A percentile compares a stretch with the other conserved stretches of the same genome.
Conservation (phyloP, 1,139 yeast genomes). For the Saccharomyces pastorianus region DNA sequence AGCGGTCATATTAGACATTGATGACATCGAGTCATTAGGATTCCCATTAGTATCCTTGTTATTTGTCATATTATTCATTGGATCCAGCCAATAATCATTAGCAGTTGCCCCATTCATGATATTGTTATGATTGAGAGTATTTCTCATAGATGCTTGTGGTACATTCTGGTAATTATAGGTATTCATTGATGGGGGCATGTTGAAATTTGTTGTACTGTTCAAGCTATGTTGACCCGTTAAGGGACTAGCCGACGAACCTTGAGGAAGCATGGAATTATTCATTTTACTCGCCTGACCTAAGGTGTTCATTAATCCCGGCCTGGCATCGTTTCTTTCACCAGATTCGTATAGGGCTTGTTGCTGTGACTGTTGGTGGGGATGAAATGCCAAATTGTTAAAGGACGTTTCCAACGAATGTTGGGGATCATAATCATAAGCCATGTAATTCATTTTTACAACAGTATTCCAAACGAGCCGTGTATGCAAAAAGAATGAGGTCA, state of each 20-base stretch:
- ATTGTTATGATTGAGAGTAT: not conserved
- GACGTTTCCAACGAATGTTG: constrained; percentile 10
- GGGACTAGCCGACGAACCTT: not conserved
- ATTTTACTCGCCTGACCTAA: not conserved
- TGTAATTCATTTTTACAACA: constrained; percentile 5
- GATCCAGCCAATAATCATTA: not conserved
- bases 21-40: not conserved
- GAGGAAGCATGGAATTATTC: not conserved
- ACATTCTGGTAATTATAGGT: not conserved
- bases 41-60: not conserved
- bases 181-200: not conserved
- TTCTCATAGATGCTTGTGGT: not conserved
- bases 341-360: constrained; percentile 8
- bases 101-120: constrained; percentile 1
- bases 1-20: not conserved
- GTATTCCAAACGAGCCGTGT: not conserved
- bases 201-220: not conserved
- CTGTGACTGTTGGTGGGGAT: constrained; percentile 6
- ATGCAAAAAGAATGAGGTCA: not conserved
- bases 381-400: constrained; percentile 7
- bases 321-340: constrained; percentile 1
- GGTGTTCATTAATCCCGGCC: not conserved
- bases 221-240: not conserved
- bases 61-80: not conserved
- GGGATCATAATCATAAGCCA: constrained; percentile 12